Conservation (phyloP, 2,329 filamentous ascomycete species). For the Penicillium sp. region DNA sequence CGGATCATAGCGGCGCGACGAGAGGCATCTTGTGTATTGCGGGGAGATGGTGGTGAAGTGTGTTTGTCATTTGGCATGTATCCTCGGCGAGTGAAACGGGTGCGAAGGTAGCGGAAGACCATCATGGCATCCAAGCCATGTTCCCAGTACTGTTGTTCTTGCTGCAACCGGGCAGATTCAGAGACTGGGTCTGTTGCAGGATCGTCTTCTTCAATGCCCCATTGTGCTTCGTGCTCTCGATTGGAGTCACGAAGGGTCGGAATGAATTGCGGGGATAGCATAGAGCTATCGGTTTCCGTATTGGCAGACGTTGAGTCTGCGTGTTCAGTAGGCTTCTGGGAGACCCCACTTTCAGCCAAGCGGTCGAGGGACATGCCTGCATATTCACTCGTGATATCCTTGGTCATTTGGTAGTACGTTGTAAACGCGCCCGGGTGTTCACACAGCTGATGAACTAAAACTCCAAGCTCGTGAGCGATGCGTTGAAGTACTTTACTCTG, state of each 20-base stretch:
- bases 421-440: slow-evolving; percentile 88
- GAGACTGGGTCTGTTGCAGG: slow-evolving; percentile 30
- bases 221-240: slow-evolving; percentile 57
- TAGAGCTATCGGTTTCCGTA: slow-evolving; percentile 26
- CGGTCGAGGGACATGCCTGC: slow-evolving; percentile 66
- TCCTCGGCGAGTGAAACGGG: slow-evolving; percentile 64
- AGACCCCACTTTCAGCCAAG: slow-evolving; percentile 26
- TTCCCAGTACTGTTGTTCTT: slow-evolving; percentile 82
- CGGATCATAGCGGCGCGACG: slow-evolving; percentile 81
- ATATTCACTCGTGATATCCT: slow-evolving; percentile 66
- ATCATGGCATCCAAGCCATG: slow-evolving; percentile 86
- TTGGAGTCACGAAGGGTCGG: slow-evolving; percentile 48
- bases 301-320: slow-evolving; percentile 8
- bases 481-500: slow-evolving; percentile 75
- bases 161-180: slow-evolving; percentile 47
- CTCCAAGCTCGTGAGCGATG: slow-evolving; percentile 82
- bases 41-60: slow-evolving; percentile 30
- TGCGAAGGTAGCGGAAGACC: slow-evolving; percentile 83
- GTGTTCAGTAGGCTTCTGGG: slow-evolving; percentile 9
- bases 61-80: slow-evolving; percentile 33
- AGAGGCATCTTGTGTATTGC: slow-evolving; percentile 61
- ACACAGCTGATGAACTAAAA: slow-evolving; percentile 78
- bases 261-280: slow-evolving; percentile 47
- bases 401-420: slow-evolving; percentile 68
- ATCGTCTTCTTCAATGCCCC: slow-evolving; percentile 66